Evolutionary conservation across 2,329 filamentous ascomycete species (phyloP).

Genomic region (Colletotrichum destructivum): DNA sequence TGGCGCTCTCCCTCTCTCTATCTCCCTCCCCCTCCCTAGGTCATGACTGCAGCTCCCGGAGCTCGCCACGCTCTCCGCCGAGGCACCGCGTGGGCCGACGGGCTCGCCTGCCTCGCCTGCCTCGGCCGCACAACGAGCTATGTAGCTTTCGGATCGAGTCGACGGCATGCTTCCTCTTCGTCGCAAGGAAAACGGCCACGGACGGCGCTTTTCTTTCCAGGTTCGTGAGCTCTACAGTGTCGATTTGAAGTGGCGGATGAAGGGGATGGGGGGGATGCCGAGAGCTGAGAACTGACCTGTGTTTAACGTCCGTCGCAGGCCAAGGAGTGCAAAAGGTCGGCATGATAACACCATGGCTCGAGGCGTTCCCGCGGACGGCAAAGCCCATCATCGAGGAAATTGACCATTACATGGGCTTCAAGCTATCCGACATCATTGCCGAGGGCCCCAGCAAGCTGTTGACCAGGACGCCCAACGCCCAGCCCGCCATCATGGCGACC

Average conservation of each 20-base stretch:
- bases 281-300: neutral
- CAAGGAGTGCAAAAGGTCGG: constrained; percentile 92
- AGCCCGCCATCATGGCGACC: constrained; percentile 96
- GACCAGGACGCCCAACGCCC: constrained; percentile 87
- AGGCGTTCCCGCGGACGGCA: constrained; percentile 85
- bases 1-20: constrained; percentile 20
- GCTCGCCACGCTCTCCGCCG: constrained; percentile 35
- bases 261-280: no score
- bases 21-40: neutral
- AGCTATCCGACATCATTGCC: constrained; percentile 83
- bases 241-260: neutral
- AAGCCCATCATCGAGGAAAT: constrained; percentile 87
- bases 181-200: constrained; percentile 57
- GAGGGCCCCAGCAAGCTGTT: constrained; percentile 83
- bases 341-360: constrained; percentile 89
- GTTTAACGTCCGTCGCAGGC: constrained; percentile 62
- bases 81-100: constrained; percentile 34
- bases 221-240: constrained; percentile 51
- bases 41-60: constrained; percentile 41
- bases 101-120: constrained; percentile 35
- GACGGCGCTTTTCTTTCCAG: constrained; percentile 75
- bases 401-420: constrained; percentile 81
- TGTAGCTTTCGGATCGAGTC: constrained; percentile 41
- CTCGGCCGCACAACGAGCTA: constrained; percentile 37
- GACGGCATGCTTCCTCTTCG: constrained; percentile 53